A percentile compares a stretch with the other conserved stretches of the same genome.
phyloP scores from a whole-genome alignment of 2,329 filamentous ascomycete species.

The Diaporthe eres region DNA sequence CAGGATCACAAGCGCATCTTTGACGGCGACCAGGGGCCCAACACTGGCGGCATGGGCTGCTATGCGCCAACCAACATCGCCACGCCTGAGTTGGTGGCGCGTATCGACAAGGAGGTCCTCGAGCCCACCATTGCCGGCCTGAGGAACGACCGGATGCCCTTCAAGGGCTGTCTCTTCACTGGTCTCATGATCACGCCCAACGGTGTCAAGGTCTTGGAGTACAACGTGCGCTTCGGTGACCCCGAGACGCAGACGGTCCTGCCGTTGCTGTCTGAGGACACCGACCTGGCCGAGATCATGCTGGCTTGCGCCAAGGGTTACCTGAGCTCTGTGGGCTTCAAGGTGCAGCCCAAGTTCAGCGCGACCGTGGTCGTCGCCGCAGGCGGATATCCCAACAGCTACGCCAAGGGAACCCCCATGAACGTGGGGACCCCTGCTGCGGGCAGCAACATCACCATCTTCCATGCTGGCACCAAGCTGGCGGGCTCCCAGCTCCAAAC shows the following conservation, averaged over 20 bases:
- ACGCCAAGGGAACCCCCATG: slow-evolving; percentile 82
- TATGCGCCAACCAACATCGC: slow-evolving; percentile 92
- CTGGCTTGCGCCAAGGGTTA: slow-evolving; percentile 84
- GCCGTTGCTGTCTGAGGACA: slow-evolving; percentile 81
- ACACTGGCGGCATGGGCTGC: slow-evolving; percentile 98
- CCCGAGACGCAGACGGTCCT: slow-evolving; percentile 92
- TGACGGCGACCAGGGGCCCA: slow-evolving; percentile 90
- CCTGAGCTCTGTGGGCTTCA: slow-evolving; percentile 78
- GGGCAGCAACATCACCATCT: slow-evolving; percentile 77
- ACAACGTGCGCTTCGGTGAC: slow-evolving; percentile 94
- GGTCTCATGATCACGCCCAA: slow-evolving; percentile 92
- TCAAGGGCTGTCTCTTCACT: slow-evolving; percentile 84
- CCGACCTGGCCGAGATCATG: slow-evolving; percentile 91
- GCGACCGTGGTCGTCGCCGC: slow-evolving; percentile 95
- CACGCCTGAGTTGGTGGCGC: slow-evolving; percentile 80
- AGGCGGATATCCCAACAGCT: slow-evolving; percentile 89
- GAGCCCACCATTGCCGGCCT: slow-evolving; percentile 92
- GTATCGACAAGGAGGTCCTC: slow-evolving; percentile 86
- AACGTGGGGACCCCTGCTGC: slow-evolving; percentile 60
- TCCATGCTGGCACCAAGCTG: slow-evolving; percentile 90
- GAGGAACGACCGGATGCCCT: slow-evolving; percentile 82
- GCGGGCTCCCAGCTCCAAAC: slow-evolving; percentile 77
- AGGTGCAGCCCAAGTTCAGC: slow-evolving; percentile 79
- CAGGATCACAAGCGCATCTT: slow-evolving; percentile 98
- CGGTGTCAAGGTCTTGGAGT: slow-evolving; percentile 89